These are phyloP conservation scores for Kazachstania bromeliacearum DNA, from an alignment of 805 yeast genomes.

Conservation along the genomic window DNA sequence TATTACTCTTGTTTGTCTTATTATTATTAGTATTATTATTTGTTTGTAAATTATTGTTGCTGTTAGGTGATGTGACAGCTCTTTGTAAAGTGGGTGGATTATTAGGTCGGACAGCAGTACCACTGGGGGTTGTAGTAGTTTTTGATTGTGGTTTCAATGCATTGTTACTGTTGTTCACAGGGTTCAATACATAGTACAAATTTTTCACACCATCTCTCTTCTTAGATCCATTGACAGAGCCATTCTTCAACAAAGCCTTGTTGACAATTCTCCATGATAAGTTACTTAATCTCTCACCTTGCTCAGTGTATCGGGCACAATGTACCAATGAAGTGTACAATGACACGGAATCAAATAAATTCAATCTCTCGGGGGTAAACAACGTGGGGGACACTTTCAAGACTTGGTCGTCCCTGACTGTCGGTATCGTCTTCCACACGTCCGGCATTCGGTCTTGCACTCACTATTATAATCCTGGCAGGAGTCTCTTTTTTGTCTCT, in stretches of 20 bases:
- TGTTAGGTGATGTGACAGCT: neutral
- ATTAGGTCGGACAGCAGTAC: neutral
- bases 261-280: slow-evolving; percentile 28
- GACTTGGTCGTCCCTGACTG: slow-evolving; percentile 8
- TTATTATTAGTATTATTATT: neutral
- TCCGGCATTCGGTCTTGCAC: neutral
- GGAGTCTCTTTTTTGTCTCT: no score
- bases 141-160: neutral
- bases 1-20: neutral
- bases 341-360: slow-evolving; percentile 24
- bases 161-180: slow-evolving; percentile 5
- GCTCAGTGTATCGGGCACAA: slow-evolving; percentile 19
- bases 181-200: slow-evolving; percentile 23
- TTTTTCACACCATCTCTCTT: slow-evolving; percentile 30
- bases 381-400: slow-evolving; percentile 26
- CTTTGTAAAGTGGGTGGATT: neutral
- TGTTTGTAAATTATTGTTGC: neutral
- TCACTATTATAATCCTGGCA: no score
- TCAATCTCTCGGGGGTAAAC: slow-evolving; percentile 25
- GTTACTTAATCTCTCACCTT: slow-evolving; percentile 28
- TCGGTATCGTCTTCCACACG: slow-evolving; percentile 1
- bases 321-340: slow-evolving; percentile 24
- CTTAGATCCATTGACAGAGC: slow-evolving; percentile 22
- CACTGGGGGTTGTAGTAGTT: neutral
- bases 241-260: slow-evolving; percentile 21